phyloP scores from a whole-genome alignment of 768 basidiomycete species.

The Kwoniella europaea region DNA sequence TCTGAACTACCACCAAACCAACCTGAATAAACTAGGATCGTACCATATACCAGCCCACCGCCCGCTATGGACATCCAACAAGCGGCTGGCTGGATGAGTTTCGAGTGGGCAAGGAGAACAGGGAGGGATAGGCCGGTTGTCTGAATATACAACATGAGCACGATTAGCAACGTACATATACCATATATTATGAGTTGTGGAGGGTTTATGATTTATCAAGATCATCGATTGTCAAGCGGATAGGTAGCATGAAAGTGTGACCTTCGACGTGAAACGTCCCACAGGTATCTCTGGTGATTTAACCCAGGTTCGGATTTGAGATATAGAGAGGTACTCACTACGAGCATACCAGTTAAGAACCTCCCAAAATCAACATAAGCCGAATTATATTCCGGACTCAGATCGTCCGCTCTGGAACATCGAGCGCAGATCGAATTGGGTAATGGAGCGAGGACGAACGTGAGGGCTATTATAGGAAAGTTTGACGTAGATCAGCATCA shows the following conservation, averaged over 20 bases:
- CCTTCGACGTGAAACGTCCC: no score
- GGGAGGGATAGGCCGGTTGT: slow-evolving; percentile 88
- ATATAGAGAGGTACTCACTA: slow-evolving; percentile 62
- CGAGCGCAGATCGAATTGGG: slow-evolving; percentile 94
- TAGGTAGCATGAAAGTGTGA: no score
- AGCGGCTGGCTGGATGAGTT: slow-evolving; percentile 79
- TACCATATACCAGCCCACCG: slow-evolving; percentile 89
- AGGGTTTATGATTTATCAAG: no score
- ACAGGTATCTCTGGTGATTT: neutral
- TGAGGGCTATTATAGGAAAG: slow-evolving; percentile 68
- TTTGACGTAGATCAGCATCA: neutral
- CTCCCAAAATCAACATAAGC: slow-evolving; percentile 80
- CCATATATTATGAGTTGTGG: neutral
- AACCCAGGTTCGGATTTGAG: no score
- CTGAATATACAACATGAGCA: slow-evolving; percentile 14
- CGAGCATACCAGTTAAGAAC: slow-evolving; percentile 87
- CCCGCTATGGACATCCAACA: slow-evolving; percentile 94
- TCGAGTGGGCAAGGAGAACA: slow-evolving; percentile 86
- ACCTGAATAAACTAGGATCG: slow-evolving; percentile 75
- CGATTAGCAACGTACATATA: neutral
- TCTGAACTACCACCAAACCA: slow-evolving; percentile 53
- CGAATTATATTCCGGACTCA: slow-evolving; percentile 72
- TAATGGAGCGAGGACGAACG: slow-evolving; percentile 91
- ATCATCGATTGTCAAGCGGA: no score
- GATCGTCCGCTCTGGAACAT: slow-evolving; percentile 82